phyloP scores from a whole-genome alignment of 306 rosid species.

The Leucaena leucocephala region DNA sequence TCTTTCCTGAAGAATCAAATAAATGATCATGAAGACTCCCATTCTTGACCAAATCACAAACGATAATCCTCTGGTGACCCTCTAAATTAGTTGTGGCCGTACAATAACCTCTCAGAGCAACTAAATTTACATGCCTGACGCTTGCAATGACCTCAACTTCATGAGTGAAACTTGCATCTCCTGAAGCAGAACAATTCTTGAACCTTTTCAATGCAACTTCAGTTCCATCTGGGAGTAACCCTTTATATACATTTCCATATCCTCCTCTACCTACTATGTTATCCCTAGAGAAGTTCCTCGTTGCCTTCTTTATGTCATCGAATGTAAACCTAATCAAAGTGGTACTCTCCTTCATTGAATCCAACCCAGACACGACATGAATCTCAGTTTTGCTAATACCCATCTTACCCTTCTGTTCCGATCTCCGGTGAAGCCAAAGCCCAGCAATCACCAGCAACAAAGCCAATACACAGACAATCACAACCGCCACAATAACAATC shows the following conservation, averaged over 20 bases:
- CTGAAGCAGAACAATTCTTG: conserved; percentile 89
- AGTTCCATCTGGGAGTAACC: conserved; percentile 62
- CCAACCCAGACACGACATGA: conserved; percentile 56
- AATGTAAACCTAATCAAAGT: conserved; percentile 70
- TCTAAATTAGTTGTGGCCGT: conserved; percentile 76
- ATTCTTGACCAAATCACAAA: conserved; percentile 89
- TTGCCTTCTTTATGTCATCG: conserved; percentile 74
- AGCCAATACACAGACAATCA: conserved; percentile 44
- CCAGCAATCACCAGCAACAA: conserved; percentile 37
- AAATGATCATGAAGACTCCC: conserved; percentile 94
- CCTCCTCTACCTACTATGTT: conserved; percentile 86
- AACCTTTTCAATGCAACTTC: conserved; percentile 91
- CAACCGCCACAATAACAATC: conserved; percentile 38
- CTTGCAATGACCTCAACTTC: conserved; percentile 96
- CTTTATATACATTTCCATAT: conserved; percentile 91
- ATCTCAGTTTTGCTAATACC: conserved; percentile 36
- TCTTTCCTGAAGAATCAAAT: conserved; percentile 56
- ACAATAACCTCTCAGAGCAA: conserved; percentile 84
- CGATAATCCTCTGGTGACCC: conserved; percentile 95
- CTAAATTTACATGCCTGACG: conserved; percentile 88
- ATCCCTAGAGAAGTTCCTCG: conserved; percentile 75
- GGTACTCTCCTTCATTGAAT: conserved; percentile 69
- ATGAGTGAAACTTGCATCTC: conserved; percentile 76
- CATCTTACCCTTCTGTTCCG: conserved; percentile 12
- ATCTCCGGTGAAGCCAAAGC: conserved; percentile 44